Conservation (phyloP, 352 stramenopile genomes). For the Phytopythium helicoides region DNA sequence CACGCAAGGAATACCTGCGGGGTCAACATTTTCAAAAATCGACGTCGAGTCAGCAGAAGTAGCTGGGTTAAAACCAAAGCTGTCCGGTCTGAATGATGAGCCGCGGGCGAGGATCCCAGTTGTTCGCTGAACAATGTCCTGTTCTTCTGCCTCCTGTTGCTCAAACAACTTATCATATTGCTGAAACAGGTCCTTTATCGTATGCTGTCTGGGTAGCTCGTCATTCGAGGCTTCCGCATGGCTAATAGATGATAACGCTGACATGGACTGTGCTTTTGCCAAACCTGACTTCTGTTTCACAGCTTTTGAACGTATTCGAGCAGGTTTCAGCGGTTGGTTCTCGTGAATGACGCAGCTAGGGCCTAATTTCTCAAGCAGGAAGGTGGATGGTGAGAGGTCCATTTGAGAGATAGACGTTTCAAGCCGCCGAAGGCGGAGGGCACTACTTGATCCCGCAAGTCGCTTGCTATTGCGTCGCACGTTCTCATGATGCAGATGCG, state of each 20-base stretch:
- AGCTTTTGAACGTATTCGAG: slow-evolving; percentile 14
- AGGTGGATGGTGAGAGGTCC: slow-evolving; percentile 60
- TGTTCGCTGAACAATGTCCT: background rate
- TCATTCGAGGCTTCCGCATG: background rate
- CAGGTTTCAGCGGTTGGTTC: slow-evolving; percentile 12
- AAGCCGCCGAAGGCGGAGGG: slow-evolving; percentile 27
- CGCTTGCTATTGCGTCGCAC: slow-evolving; percentile 52
- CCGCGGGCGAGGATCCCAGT: background rate
- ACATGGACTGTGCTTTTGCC: slow-evolving; percentile 18
- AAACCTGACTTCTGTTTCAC: slow-evolving; percentile 16
- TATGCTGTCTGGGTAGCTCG: slow-evolving; percentile 12
- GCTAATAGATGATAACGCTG: slow-evolving; percentile 11
- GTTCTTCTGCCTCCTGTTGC: slow-evolving; percentile 19
- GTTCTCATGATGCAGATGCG: slow-evolving; percentile 67
- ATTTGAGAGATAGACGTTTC: slow-evolving; percentile 33
- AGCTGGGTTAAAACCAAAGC: too few relatives aligned
- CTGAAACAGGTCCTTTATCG: slow-evolving; percentile 37
- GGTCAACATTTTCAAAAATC: too few relatives aligned
- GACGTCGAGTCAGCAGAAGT: background rate
- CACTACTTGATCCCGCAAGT: slow-evolving; percentile 24
- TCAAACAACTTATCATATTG: slow-evolving; percentile 43
- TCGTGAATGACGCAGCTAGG: slow-evolving; percentile 53
- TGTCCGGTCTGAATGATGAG: background rate
- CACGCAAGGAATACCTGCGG: background rate
- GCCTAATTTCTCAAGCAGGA: slow-evolving; percentile 66